phyloP scores from a whole-genome alignment of 768 basidiomycete species.

The Rhizopogon roseolus region DNA sequence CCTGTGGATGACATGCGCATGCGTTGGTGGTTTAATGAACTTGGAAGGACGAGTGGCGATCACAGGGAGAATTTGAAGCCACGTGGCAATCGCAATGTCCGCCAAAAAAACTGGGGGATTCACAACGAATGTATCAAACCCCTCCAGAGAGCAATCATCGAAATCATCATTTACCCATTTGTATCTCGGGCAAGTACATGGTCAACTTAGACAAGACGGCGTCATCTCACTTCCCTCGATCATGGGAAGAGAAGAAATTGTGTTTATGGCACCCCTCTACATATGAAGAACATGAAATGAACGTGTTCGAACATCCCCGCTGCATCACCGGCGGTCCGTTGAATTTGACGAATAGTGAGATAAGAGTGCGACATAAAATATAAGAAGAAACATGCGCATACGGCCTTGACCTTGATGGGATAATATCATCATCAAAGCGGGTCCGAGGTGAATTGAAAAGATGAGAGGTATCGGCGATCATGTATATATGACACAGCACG shows the following conservation, averaged over 20 bases:
- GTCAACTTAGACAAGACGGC: conserved; percentile 10
- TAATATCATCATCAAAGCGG: conserved; percentile 19
- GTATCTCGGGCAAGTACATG: neutral
- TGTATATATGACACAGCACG: conserved; percentile 24
- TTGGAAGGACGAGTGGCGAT: neutral
- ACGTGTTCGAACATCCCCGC: conserved; percentile 27
- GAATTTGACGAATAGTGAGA: conserved; percentile 10
- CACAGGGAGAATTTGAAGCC: neutral
- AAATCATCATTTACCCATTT: conserved; percentile 8
- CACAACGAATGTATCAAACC: neutral
- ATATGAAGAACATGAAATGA: conserved; percentile 23
- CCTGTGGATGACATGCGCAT: conserved; percentile 23
- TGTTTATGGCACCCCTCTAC: conserved; percentile 14
- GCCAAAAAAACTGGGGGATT: neutral
- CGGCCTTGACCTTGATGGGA: conserved; percentile 16
- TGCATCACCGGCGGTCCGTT: conserved; percentile 16
- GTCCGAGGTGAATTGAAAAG: conserved; percentile 26
- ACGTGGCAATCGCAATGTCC: conserved; percentile 10
- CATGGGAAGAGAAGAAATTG: conserved; percentile 17
- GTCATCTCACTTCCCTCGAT: conserved; percentile 15
- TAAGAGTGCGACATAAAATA: conserved; percentile 26
- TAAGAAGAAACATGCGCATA: conserved; percentile 16
- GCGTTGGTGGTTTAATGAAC: neutral
- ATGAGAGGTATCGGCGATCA: conserved; percentile 24
- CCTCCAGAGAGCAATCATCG: neutral